Conservation (phyloP, 169 alveolate species). For the Perkinsus chesapeaki region DNA sequence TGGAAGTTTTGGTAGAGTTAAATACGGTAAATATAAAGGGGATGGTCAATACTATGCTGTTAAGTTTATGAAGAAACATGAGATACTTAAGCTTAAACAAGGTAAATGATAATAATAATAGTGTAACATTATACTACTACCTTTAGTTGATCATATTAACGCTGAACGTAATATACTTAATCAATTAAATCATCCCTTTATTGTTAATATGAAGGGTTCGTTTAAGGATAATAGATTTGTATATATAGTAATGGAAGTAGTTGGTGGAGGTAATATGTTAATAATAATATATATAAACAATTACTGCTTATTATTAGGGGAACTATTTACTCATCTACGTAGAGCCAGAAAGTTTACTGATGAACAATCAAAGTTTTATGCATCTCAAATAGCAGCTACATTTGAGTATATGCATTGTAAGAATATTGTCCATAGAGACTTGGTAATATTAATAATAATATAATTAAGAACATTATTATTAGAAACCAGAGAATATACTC, state of each 20-base stretch:
- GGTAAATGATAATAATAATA: constrained; percentile 2
- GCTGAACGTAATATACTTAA: constrained; percentile 85
- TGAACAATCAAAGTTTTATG: constrained; percentile 83
- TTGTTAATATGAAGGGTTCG: constrained; percentile 70
- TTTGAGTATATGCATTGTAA: constrained; percentile 89
- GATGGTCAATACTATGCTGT: constrained; percentile 3
- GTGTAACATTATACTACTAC: constrained; percentile 49
- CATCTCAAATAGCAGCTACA: constrained; percentile 73
- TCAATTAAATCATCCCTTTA: constrained; percentile 86
- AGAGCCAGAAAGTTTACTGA: constrained; percentile 77
- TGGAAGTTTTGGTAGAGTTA: constrained; percentile 33
- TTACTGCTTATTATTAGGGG: constrained; percentile 91
- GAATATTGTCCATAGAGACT: constrained; percentile 78
- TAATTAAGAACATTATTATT: neutral
- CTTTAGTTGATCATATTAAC: constrained; percentile 81
- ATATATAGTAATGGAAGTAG: constrained; percentile 39
- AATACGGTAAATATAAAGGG: constrained; percentile 13
- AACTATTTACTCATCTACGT: constrained; percentile 78
- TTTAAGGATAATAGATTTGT: constrained; percentile 45
- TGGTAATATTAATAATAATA: neutral
- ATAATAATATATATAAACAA: constrained; percentile 75
- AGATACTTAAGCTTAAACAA: constrained; percentile 37
- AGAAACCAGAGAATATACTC: constrained; percentile 92
- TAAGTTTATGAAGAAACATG: constrained; percentile 40
- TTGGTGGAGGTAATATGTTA: constrained; percentile 54